Base-by-base conservation (phyloP, 2,329 filamentous ascomycete genomes). In the Fusarium sp. region DNA sequence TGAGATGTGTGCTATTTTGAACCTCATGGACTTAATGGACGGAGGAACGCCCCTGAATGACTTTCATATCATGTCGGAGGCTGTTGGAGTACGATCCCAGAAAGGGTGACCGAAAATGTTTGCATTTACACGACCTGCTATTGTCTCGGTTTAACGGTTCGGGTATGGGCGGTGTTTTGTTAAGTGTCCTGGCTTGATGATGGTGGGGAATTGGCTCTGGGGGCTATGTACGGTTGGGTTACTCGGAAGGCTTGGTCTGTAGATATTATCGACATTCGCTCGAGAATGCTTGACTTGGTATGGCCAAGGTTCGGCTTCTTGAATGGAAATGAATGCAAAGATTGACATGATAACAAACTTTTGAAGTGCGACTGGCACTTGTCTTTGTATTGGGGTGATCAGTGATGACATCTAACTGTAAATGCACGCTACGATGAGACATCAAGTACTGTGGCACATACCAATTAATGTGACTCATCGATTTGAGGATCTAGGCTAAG, bases 1-100 rank as follows among this genome's bases (percentile, higher is more conserved):
- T 93, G 37, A 35, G 74, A 29, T 37, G 42, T 24, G 27, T 62
- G 40, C 52, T 61, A 52, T 58, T 56, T 52, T 52, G 47, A 72
- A 40, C 63, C 57, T 56, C 35, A 50, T 42, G 64, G 63, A 69
- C 64, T 24, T 63, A 74, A 68, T 65, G 45, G 52, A 65, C 37
- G 40, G 62, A 62, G 67, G 62, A 62, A 73, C 66, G 66, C 60
- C 64, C 62, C 59, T 63, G 56, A 59, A 69, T 67, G 67, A 70
- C 52, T 38, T 37, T 62, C 38, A 58, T 40, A 40, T 62, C 50
- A 58, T 58, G 37, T 62, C 22, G 66, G 62, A 38, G 65, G 72
- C 57, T 68, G 38, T 52, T 58, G 63, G 56, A 71, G 68, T 77
- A 74, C 52, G 66, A 54, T 58, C 69, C 59, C 62, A 63, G 56